Evolutionary conservation across 331 rosid genomes (phyloP).

Genomic region (Arachis monticola): DNA sequence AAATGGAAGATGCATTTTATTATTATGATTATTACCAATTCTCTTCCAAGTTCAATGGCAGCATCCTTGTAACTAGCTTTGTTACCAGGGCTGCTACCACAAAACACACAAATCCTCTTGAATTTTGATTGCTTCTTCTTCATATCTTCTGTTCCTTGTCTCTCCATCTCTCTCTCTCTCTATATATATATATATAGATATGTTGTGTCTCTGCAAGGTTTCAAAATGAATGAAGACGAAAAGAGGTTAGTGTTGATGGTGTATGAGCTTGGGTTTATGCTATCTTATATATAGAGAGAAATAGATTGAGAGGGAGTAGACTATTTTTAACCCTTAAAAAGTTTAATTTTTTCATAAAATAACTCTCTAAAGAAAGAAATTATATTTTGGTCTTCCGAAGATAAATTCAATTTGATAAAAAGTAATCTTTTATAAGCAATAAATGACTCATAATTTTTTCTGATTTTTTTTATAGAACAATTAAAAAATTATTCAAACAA

Average conservation of each 20-base stretch:
- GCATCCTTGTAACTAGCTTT: constrained; percentile 83
- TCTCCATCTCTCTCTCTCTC: constrained; percentile 44
- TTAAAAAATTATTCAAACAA: too few species aligned
- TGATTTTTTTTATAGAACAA: too few species aligned
- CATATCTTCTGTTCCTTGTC: constrained; percentile 52
- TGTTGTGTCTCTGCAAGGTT: constrained; percentile 41
- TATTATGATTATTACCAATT: constrained; percentile 57
- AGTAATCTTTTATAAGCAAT: too few species aligned
- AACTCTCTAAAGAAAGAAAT: too few species aligned
- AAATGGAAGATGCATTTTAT: constrained; percentile 20
- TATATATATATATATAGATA: background rate
- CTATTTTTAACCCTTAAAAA: background rate
- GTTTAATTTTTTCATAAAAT: too few species aligned
- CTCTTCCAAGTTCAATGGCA: constrained; percentile 89
- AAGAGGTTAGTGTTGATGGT: constrained; percentile 27
- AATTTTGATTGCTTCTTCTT: constrained; percentile 59
- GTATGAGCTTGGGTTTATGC: background rate
- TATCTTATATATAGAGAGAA: constrained; percentile 9
- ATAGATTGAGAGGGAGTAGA: background rate
- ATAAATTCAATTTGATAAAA: too few species aligned
- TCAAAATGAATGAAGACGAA: constrained; percentile 30
- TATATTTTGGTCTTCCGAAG: too few species aligned
- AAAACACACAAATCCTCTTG: constrained; percentile 93
- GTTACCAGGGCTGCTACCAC: constrained; percentile 95
- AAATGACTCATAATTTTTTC: too few species aligned